These are phyloP conservation scores for Stevia rebaudiana DNA, from an alignment of 140 eudicot genomes.

Conservation along the genomic window DNA sequence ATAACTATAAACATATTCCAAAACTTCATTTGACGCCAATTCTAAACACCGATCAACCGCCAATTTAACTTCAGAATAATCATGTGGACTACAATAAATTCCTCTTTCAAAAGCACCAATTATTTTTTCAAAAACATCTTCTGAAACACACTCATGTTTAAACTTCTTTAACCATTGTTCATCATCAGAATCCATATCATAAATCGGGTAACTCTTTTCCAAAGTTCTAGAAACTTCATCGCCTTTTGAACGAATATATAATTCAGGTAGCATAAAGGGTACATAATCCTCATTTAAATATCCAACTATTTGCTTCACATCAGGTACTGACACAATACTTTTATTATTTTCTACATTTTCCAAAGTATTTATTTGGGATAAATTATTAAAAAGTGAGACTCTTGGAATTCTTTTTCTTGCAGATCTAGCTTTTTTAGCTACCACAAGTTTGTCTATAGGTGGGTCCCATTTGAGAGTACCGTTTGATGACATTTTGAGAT, in stretches of 20 bases:
- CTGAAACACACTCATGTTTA: conserved; percentile 33
- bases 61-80: conserved; percentile 34
- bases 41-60: conserved; percentile 33
- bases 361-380: conserved; percentile 24
- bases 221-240: conserved; percentile 64
- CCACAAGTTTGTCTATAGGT: background rate
- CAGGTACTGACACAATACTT: conserved; percentile 56
- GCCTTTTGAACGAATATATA: conserved; percentile 41
- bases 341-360: conserved; percentile 19
- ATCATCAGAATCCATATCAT: conserved; percentile 77
- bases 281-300: conserved; percentile 14
- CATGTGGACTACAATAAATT: conserved; percentile 38
- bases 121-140: conserved; percentile 52
- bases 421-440: conserved; percentile 23
- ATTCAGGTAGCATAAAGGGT: conserved; percentile 47
- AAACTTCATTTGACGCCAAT: conserved; percentile 44
- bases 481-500: background rate
- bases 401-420: conserved; percentile 14
- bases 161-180: conserved; percentile 57
- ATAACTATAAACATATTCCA: conserved; percentile 49
- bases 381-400: conserved; percentile 37
- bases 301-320: conserved; percentile 45
- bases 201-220: conserved; percentile 42
- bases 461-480: background rate
- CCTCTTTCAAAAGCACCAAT: conserved; percentile 81